phyloP scores from a whole-genome alignment of 2,329 filamentous ascomycete species.

The Calonectria pseudoreteaudii region DNA sequence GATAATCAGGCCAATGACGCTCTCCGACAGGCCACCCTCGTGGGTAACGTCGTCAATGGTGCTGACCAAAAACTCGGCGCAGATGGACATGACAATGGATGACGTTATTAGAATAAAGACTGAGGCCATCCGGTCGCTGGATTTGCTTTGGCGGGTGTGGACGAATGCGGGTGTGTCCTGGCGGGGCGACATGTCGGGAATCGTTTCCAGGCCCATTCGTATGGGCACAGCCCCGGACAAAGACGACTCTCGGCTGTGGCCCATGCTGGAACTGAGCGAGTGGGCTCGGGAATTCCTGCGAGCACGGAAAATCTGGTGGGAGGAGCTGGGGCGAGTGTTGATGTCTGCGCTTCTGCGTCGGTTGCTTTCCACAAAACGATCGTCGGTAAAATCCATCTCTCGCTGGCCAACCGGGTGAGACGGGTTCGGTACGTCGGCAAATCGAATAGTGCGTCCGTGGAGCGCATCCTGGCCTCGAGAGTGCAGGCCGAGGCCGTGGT shows the following conservation, averaged over 20 bases:
- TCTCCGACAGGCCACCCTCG: constrained; percentile 62
- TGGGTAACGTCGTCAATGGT: constrained; percentile 68
- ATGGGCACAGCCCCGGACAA: constrained; percentile 27
- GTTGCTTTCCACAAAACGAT: background rate
- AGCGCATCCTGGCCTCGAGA: constrained; percentile 25
- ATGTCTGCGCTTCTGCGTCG: constrained; percentile 10
- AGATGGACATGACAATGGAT: constrained; percentile 68
- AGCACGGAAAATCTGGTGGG: constrained; percentile 32
- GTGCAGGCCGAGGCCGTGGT: constrained; percentile 9
- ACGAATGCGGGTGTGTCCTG: constrained; percentile 15
- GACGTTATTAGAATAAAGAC: constrained; percentile 63
- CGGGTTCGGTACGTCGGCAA: constrained; percentile 42
- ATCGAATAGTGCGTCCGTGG: constrained; percentile 44
- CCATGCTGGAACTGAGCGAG: constrained; percentile 39
- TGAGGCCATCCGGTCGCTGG: constrained; percentile 51
- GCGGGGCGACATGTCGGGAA: constrained; percentile 26
- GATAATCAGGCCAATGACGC: constrained; percentile 71
- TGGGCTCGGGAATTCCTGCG: constrained; percentile 41
- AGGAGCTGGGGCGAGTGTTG: constrained; percentile 28
- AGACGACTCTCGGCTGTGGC: constrained; percentile 39
- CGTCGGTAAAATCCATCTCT: background rate
- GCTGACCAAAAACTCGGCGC: constrained; percentile 71
- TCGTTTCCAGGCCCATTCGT: constrained; percentile 31
- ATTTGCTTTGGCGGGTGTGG: background rate
- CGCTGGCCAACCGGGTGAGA: constrained; percentile 24